Evolutionary conservation across 2,329 filamentous ascomycete genomes (phyloP).

Genomic region (Botrytis cinerea): DNA sequence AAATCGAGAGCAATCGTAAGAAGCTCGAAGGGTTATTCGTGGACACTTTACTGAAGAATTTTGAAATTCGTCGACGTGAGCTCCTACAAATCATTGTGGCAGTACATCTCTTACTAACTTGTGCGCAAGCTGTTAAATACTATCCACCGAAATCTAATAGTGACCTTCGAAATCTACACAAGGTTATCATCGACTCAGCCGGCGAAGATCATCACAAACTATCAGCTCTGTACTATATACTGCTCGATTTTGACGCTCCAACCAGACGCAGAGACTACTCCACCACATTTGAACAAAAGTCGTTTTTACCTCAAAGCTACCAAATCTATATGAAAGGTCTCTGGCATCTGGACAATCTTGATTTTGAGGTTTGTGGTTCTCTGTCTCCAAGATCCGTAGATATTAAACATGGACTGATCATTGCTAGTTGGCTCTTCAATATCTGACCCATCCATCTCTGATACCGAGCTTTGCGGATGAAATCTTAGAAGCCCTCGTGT

Average conservation of each 20-base stretch:
- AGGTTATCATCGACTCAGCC: constrained; percentile 64
- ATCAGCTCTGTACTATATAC: constrained; percentile 79
- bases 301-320: constrained; percentile 73
- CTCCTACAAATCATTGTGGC: constrained; percentile 22
- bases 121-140: constrained; percentile 53
- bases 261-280: constrained; percentile 48
- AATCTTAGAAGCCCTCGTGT: constrained; percentile 70
- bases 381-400: neutral
- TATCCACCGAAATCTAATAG: constrained; percentile 75
- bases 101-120: constrained; percentile 22
- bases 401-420: constrained; percentile 33
- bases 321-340: constrained; percentile 79
- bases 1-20: constrained; percentile 68
- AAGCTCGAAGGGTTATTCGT: constrained; percentile 75
- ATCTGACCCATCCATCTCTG: constrained; percentile 76
- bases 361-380: constrained; percentile 59
- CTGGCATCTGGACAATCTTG: constrained; percentile 74
- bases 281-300: constrained; percentile 59
- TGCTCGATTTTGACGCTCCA: constrained; percentile 67
- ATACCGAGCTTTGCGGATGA: constrained; percentile 82
- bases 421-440: constrained; percentile 65
- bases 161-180: constrained; percentile 68
- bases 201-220: constrained; percentile 76
- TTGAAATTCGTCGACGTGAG: constrained; percentile 70
- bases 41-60: constrained; percentile 70